Conservation (phyloP, 257 asterid genomes). For the Handroanthus guayacan region DNA sequence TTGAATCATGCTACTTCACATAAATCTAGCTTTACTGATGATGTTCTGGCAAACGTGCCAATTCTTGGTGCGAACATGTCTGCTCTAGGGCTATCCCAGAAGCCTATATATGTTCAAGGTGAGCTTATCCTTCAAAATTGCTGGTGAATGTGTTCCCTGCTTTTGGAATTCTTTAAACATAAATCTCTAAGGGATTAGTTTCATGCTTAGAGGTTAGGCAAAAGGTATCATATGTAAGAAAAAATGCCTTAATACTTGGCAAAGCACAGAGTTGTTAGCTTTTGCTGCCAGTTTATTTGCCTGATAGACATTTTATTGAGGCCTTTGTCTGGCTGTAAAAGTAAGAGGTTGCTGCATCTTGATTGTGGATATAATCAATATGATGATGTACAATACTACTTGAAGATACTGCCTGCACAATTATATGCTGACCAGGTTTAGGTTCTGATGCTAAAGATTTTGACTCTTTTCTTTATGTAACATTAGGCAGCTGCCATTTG, state of each 20-base stretch:
- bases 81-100: slow-evolving; percentile 95
- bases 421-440: too few relatives aligned
- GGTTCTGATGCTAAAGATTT: too few relatives aligned
- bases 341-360: too few relatives aligned
- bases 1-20: slow-evolving; percentile 63
- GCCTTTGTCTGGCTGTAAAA: too few relatives aligned
- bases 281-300: not conserved
- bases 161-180: not conserved
- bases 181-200: not conserved
- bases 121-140: slow-evolving; percentile 30
- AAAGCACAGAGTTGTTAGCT: not conserved
- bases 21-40: slow-evolving; percentile 51
- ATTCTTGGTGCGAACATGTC: slow-evolving; percentile 98
- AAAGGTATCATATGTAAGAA: not conserved
- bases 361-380: too few relatives aligned
- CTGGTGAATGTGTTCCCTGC: not conserved
- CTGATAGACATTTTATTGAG: too few relatives aligned
- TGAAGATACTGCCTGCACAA: too few relatives aligned
- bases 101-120: slow-evolving; percentile 94
- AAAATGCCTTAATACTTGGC: not conserved
- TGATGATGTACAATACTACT: too few relatives aligned
- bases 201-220: not conserved
- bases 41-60: slow-evolving; percentile 71
- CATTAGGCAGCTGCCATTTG: too few relatives aligned
- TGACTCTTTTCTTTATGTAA: too few relatives aligned